Evolutionary conservation across 106 monocot genomes (phyloP), one percentile per base, ranked within the genome.

Genomic region (Posidonia australis): DNA sequence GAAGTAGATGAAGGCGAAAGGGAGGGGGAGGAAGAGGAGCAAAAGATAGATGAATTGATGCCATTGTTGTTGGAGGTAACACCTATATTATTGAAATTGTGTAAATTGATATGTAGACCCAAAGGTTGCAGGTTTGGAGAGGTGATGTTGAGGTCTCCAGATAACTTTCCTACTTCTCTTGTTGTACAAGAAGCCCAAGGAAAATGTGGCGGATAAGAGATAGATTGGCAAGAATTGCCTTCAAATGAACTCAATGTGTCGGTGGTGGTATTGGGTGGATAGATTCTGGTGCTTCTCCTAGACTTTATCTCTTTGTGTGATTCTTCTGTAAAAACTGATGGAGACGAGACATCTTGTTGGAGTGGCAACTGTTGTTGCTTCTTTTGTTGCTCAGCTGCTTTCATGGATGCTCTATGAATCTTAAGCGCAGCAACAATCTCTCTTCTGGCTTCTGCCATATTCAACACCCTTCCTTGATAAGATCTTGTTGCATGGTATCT

Each of bases 391-490:
- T 81, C 77, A 3, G 65, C 80, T 58, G 80, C 84, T 77, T 85
- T 93, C 85, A 89, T 93, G 41, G 89, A 10, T 49, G 89, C 84
- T 70, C 94, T 83, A 64, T 94, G 94, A 53, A 84, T 64, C 58
- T 82, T 84, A 59, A 94, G 86, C 4, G 94, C 94, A 25, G 89
- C 77, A 1, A 84, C 86, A 30, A 94, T 90, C 78, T 94, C 94
- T 80, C 82, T 73, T 63, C 94, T 79, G 1, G 89, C 94, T 68
- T 89, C 89, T 5, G 93, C 93, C 93, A 94, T 86, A 47, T 89
- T 89, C 14, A 89, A 58, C 44, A 84, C 65, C 71, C 79, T 81
- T 44, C 85, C 81, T 69, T 89, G 93, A 46, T 86, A 85, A 29
- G 89, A 89, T 59, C 73, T 81, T 21, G 62, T 74, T 0, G 81